Evolutionary conservation across 176 grass and related monocot species (phyloP).

Genomic region (Cocos nucifera): DNA sequence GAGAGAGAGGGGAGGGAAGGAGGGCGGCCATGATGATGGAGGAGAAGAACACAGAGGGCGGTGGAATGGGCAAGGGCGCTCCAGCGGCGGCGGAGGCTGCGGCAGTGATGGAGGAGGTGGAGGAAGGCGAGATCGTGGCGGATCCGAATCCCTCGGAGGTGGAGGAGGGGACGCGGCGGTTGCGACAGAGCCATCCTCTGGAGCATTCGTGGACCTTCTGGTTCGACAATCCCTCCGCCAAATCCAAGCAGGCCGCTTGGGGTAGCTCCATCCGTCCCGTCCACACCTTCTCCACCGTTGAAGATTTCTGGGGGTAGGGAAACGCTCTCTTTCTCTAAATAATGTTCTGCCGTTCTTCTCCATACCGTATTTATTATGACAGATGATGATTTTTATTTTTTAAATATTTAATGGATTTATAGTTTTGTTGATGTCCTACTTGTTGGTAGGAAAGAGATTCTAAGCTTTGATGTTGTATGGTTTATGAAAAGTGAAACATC

Average conservation of each 20-base stretch:
- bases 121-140: slow-evolving; percentile 87
- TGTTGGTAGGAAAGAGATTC: too few species aligned
- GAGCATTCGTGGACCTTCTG: slow-evolving; percentile 95
- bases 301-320: slow-evolving; percentile 90
- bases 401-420: too few species aligned
- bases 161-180: neutral
- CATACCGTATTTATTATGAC: too few species aligned
- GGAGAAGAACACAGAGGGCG: slow-evolving; percentile 9
- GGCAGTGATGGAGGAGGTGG: slow-evolving; percentile 31
- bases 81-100: neutral
- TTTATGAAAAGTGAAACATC: too few species aligned
- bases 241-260: slow-evolving; percentile 46
- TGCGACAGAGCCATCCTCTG: slow-evolving; percentile 36
- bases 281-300: slow-evolving; percentile 84
- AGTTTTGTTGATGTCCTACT: too few species aligned
- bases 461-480: too few species aligned
- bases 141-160: slow-evolving; percentile 9
- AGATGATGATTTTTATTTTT: too few species aligned
- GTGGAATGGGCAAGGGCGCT: slow-evolving; percentile 7
- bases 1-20: too few species aligned
- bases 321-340: too few species aligned
- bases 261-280: slow-evolving; percentile 72
- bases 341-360: too few species aligned
- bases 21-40: too few species aligned
- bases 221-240: slow-evolving; percentile 79